phyloP scores from a whole-genome alignment of 2,329 filamentous ascomycete genomes.

The Epichloe sibirici region DNA sequence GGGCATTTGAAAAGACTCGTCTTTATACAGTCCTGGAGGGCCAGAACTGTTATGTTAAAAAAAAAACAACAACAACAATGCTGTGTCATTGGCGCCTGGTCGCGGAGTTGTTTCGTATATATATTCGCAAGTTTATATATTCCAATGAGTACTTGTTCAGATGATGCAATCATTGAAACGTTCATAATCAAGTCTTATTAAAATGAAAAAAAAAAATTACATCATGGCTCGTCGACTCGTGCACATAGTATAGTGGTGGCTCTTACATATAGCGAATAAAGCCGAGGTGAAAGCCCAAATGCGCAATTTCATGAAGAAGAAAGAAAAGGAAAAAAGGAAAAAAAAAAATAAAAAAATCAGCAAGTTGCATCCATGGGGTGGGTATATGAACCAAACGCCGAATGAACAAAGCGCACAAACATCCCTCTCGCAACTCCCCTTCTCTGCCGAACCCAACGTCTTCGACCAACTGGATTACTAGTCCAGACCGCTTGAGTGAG shows the following conservation, averaged over 20 bases:
- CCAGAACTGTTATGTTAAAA: no score
- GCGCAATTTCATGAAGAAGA: background rate
- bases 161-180: no score
- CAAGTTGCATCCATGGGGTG: background rate
- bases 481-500: background rate
- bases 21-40: no score
- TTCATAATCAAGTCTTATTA: no score
- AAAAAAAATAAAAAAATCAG: no score
- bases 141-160: no score
- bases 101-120: no score
- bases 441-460: background rate
- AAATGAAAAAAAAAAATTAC: background rate
- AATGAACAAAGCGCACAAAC: background rate
- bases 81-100: no score
- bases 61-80: no score
- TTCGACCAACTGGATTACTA: background rate
- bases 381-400: conserved; percentile 1
- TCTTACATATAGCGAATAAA: no score
- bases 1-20: conserved; percentile 10
- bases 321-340: no score
- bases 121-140: no score
- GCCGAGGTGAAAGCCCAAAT: background rate
- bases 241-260: background rate
- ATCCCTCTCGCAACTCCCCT: background rate
- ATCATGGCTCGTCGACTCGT: background rate